A percentile compares a stretch with the other conserved stretches of the same genome.
These are phyloP conservation scores for Populus simonii DNA, from an alignment of 345 rosid genomes.

Conservation along the genomic window DNA sequence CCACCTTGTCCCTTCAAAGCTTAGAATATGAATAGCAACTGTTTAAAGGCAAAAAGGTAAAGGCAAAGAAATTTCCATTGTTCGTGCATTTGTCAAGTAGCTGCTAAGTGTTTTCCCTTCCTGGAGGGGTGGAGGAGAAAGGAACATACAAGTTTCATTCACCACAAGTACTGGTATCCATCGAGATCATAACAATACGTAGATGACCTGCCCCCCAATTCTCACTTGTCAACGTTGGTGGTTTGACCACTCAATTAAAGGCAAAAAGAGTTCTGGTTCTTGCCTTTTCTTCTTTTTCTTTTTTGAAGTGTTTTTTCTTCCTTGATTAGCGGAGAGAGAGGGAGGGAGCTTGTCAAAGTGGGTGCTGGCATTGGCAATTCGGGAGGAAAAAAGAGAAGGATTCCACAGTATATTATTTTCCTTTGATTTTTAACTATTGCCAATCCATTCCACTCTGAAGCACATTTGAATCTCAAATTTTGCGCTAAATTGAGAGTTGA, in stretches of 20 bases:
- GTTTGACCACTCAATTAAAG: constrained; percentile 3
- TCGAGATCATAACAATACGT: not conserved
- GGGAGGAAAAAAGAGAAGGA: not conserved
- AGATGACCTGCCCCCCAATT: too few relatives aligned
- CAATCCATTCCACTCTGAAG: not conserved
- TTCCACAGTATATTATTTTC: not conserved
- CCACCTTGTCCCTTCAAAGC: not conserved
- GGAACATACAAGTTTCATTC: not conserved
- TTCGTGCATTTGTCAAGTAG: not conserved
- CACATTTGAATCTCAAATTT: not conserved
- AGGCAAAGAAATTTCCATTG: constrained; percentile 2
- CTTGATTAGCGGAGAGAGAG: constrained; percentile 6
- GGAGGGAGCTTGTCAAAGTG: not conserved
- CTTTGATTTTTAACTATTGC: not conserved
- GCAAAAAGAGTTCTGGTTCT: not conserved
- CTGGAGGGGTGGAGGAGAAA: not conserved
- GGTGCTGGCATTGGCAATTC: not conserved
- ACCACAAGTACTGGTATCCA: not conserved
- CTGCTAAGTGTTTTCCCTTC: not conserved
- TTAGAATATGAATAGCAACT: not conserved
- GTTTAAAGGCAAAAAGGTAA: not conserved
- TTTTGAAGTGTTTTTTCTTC: not conserved
- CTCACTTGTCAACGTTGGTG: not conserved
- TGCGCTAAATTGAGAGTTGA: too few relatives aligned
- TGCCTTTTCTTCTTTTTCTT: not conserved